A percentile compares a stretch with the other conserved stretches of the same genome.
Evolutionary conservation across 108 stramenopile genomes (phyloP).

Genomic region (Cyclotella cryptica): DNA sequence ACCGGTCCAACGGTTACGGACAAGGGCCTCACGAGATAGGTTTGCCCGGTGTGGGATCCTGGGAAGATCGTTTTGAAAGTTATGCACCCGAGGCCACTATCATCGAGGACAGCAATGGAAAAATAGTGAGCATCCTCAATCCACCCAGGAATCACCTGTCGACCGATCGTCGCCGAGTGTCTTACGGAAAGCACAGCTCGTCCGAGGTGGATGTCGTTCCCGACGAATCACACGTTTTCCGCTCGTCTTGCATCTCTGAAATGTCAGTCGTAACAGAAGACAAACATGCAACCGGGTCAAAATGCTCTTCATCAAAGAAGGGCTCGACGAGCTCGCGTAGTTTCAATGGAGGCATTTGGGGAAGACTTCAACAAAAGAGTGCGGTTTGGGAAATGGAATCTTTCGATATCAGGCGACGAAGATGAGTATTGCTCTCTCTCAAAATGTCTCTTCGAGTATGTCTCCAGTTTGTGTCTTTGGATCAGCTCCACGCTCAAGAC

Average conservation of each 20-base stretch:
- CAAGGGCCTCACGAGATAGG: no score
- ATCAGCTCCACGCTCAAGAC: slow-evolving; percentile 27
- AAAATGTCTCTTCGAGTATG: background rate
- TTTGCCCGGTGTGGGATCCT: no score
- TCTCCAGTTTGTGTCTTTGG: slow-evolving; percentile 18
- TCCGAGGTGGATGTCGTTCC: background rate
- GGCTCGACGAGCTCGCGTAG: background rate
- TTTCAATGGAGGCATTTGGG: slow-evolving; percentile 11
- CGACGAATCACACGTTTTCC: no score
- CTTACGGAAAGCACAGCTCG: slow-evolving; percentile 6
- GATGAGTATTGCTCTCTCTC: background rate
- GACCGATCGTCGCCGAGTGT: slow-evolving; percentile 7
- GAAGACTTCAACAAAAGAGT: background rate
- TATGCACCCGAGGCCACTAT: no score
- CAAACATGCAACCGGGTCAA: background rate
- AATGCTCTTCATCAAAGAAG: background rate
- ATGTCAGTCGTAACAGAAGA: background rate
- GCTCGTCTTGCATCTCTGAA: no score
- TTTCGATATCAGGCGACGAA: slow-evolving; percentile 5
- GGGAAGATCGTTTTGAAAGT: no score
- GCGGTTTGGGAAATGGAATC: slow-evolving; percentile 21
- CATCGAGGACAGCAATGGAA: no score
- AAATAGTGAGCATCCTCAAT: slow-evolving; percentile 6
- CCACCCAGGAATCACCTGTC: background rate
- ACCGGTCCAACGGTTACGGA: no score